phyloP scores from a whole-genome alignment of 2,329 filamentous ascomycete genomes.

The Rhynchosporium secalis region DNA sequence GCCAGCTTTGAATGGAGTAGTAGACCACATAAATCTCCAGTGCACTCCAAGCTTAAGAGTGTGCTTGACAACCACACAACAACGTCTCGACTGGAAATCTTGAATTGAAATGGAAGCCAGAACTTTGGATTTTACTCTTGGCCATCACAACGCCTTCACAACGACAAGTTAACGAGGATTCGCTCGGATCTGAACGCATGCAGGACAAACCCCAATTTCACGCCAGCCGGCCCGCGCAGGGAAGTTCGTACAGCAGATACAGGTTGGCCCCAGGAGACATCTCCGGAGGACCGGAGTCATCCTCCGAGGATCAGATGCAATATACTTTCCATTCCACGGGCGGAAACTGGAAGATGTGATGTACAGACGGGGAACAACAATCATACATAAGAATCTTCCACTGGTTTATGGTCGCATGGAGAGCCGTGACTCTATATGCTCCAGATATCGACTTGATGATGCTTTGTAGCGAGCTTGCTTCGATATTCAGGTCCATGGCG shows the following conservation, averaged over 20 bases:
- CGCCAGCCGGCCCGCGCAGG: neutral
- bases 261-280: neutral
- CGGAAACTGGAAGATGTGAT: neutral
- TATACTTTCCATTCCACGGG: neutral
- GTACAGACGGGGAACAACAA: neutral
- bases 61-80: too few species aligned
- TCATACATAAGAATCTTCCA: too few species aligned
- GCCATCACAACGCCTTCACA: neutral
- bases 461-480: neutral
- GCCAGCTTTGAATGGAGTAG: too few species aligned
- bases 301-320: neutral
- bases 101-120: too few species aligned
- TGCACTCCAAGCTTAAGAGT: too few species aligned
- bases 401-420: too few species aligned
- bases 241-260: neutral
- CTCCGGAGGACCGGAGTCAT: neutral
- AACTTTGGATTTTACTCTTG: too few species aligned
- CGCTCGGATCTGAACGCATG: neutral
- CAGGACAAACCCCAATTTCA: neutral
- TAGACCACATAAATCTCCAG: too few species aligned
- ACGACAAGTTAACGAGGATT: constrained; percentile 9
- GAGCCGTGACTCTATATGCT: too few species aligned
- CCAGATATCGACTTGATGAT: too few species aligned
- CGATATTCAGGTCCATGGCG: neutral
- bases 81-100: too few species aligned